These are phyloP conservation scores for Achlya hypogyna DNA, from an alignment of 352 stramenopile species.

Conservation along the genomic window DNA sequence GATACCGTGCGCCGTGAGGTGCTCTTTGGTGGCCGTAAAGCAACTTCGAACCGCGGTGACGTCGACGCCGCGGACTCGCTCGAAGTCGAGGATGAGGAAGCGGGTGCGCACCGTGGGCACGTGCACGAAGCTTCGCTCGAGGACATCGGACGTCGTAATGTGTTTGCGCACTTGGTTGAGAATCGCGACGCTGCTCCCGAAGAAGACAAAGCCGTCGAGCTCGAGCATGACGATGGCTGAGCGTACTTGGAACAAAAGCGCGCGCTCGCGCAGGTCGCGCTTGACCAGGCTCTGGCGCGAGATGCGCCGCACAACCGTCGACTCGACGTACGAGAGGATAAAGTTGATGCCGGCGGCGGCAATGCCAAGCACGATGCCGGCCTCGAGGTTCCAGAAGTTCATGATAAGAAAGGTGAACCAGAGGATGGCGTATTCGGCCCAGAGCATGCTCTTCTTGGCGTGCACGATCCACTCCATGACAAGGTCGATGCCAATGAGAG, in stretches of 20 bases:
- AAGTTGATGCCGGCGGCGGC: slow-evolving; percentile 82
- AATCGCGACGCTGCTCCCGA: slow-evolving; percentile 77
- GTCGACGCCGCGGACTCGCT: slow-evolving; percentile 82
- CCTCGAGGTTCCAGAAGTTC: slow-evolving; percentile 89
- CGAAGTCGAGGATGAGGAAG: slow-evolving; percentile 86
- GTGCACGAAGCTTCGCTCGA: slow-evolving; percentile 18
- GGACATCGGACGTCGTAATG: slow-evolving; percentile 24
- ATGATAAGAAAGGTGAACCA: slow-evolving; percentile 93
- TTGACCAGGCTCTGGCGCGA: slow-evolving; percentile 73
- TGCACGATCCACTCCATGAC: slow-evolving; percentile 95
- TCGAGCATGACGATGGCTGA: slow-evolving; percentile 80
- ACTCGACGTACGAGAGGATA: slow-evolving; percentile 69
- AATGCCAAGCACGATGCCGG: slow-evolving; percentile 91
- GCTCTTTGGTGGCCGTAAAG: slow-evolving; percentile 77
- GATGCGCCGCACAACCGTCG: slow-evolving; percentile 56
- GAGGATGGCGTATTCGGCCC: slow-evolving; percentile 88
- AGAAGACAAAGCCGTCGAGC: slow-evolving; percentile 81
- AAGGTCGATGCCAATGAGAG: slow-evolving; percentile 94
- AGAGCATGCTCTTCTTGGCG: slow-evolving; percentile 73
- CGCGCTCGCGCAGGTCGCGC: slow-evolving; percentile 60
- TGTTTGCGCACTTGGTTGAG: slow-evolving; percentile 80
- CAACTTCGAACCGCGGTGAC: slow-evolving; percentile 78
- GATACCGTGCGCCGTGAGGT: slow-evolving; percentile 66
- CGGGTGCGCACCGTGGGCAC: slow-evolving; percentile 60
- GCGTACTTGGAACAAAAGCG: slow-evolving; percentile 50